phyloP scores from a whole-genome alignment of 805 yeast species.

The Saccharomyces jurei region DNA sequence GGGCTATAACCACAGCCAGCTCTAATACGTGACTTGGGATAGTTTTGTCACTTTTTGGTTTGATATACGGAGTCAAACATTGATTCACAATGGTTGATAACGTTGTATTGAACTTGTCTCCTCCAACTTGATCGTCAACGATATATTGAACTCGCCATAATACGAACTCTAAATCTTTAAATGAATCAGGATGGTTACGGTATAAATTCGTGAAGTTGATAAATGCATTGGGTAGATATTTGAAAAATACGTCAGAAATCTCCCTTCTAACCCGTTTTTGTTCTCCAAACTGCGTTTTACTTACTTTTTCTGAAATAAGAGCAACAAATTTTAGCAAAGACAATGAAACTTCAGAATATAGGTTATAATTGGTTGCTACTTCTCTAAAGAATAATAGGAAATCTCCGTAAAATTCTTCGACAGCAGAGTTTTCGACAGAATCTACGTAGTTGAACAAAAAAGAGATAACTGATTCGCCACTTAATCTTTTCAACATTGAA shows the following conservation, averaged over 20 bases:
- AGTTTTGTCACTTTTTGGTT: slow-evolving; percentile 33
- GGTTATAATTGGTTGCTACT: slow-evolving; percentile 38
- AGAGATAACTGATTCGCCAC: slow-evolving; percentile 37
- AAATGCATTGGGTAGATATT: slow-evolving; percentile 29
- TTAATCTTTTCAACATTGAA: slow-evolving; percentile 39
- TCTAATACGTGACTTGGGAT: slow-evolving; percentile 37
- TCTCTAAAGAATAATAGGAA: slow-evolving; percentile 54
- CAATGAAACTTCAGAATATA: slow-evolving; percentile 45
- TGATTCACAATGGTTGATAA: slow-evolving; percentile 47
- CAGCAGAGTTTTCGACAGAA: slow-evolving; percentile 64
- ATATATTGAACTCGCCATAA: slow-evolving; percentile 14
- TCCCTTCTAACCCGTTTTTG: slow-evolving; percentile 54
- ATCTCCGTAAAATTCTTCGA: slow-evolving; percentile 70
- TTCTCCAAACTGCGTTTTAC: slow-evolving; percentile 53
- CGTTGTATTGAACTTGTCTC: slow-evolving; percentile 49
- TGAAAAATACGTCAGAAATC: slow-evolving; percentile 36
- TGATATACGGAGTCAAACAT: slow-evolving; percentile 46
- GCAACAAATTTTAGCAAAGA: slow-evolving; percentile 45
- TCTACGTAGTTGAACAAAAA: slow-evolving; percentile 56
- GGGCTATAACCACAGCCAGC: slow-evolving; percentile 34
- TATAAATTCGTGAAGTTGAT: slow-evolving; percentile 17
- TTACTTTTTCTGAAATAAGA: slow-evolving; percentile 47
- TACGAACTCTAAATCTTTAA: slow-evolving; percentile 12
- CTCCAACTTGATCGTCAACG: slow-evolving; percentile 20
- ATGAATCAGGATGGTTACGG: slow-evolving; percentile 7